Conservation (phyloP, 352 stramenopile species). For the Globisporangium uncinulatum region DNA sequence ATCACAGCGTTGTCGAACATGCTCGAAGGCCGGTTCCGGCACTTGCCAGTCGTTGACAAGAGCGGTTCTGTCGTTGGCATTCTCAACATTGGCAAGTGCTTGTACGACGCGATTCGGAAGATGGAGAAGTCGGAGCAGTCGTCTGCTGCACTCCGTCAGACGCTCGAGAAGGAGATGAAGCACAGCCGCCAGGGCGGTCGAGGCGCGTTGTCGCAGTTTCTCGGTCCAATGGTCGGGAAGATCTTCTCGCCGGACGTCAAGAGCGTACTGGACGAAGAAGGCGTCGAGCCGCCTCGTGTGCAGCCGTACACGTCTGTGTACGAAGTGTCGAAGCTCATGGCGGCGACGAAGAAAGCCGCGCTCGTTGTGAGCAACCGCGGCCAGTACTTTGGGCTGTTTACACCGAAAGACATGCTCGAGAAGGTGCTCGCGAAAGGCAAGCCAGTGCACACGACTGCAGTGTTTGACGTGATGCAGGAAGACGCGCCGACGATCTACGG, state of each 20-base stretch:
- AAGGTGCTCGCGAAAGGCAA: slow-evolving; percentile 92
- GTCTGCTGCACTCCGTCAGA: slow-evolving; percentile 66
- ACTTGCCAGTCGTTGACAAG: slow-evolving; percentile 78
- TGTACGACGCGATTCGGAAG: slow-evolving; percentile 98
- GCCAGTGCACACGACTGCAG: slow-evolving; percentile 87
- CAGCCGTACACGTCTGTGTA: slow-evolving; percentile 89
- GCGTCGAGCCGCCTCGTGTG: slow-evolving; percentile 65
- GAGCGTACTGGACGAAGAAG: slow-evolving; percentile 78
- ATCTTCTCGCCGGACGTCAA: slow-evolving; percentile 86
- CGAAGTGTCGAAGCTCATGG: slow-evolving; percentile 93
- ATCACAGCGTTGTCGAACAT: slow-evolving; percentile 85
- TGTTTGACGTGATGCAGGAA: slow-evolving; percentile 90
- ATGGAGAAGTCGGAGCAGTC: slow-evolving; percentile 92
- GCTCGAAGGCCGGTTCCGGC: slow-evolving; percentile 85
- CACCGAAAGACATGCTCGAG: slow-evolving; percentile 97
- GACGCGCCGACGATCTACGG: slow-evolving; percentile 68
- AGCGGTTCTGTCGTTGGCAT: slow-evolving; percentile 91
- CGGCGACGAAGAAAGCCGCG: slow-evolving; percentile 91
- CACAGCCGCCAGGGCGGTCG: slow-evolving; percentile 26
- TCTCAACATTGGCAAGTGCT: slow-evolving; percentile 97
- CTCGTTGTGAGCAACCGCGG: slow-evolving; percentile 92
- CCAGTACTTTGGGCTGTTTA: slow-evolving; percentile 95
- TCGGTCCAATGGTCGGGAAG: slow-evolving; percentile 84
- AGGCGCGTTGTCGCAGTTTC: slow-evolving; percentile 45
- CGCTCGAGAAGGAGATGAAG: slow-evolving; percentile 74